A percentile compares a stretch with the other conserved stretches of the same genome.
Evolutionary conservation across 1,139 yeast genomes (phyloP).

Genomic region (Yarrowia galli): DNA sequence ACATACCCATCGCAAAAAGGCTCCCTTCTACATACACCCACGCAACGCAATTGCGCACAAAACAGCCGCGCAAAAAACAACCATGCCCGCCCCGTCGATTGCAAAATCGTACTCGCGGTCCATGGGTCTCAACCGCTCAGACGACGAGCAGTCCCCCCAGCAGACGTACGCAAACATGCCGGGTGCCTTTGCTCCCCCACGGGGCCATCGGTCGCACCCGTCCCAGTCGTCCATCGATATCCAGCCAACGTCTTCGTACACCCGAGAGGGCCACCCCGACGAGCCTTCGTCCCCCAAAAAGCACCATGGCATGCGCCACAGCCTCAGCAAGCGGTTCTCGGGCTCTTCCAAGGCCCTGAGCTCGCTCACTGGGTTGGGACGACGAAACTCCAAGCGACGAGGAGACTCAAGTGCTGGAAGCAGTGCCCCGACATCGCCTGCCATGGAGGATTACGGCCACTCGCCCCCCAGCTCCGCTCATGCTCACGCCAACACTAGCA

Average conservation of each 20-base stretch:
- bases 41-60: conserved; percentile 28
- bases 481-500: conserved; percentile 30
- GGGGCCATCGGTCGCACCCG: conserved; percentile 23
- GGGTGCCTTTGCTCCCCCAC: conserved; percentile 26
- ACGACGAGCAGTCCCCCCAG: conserved; percentile 34
- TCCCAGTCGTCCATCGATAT: conserved; percentile 29
- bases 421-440: conserved; percentile 21
- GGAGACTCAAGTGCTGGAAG: conserved; percentile 24
- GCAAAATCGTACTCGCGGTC: conserved; percentile 38
- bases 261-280: conserved; percentile 17
- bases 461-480: neutral
- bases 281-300: conserved; percentile 31
- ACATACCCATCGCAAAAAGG: conserved; percentile 11
- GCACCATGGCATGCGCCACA: conserved; percentile 35
- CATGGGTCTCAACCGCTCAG: conserved; percentile 34
- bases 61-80: conserved; percentile 12
- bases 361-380: conserved; percentile 20
- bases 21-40: conserved; percentile 32
- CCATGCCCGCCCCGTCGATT: conserved; percentile 38
- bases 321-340: conserved; percentile 31
- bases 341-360: conserved; percentile 36
- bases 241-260: conserved; percentile 26
- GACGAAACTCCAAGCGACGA: conserved; percentile 37
- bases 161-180: conserved; percentile 37
- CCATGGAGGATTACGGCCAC: conserved; percentile 22